Conservation (phyloP, 148 eudicot genomes). For the Oxyria digyna region DNA sequence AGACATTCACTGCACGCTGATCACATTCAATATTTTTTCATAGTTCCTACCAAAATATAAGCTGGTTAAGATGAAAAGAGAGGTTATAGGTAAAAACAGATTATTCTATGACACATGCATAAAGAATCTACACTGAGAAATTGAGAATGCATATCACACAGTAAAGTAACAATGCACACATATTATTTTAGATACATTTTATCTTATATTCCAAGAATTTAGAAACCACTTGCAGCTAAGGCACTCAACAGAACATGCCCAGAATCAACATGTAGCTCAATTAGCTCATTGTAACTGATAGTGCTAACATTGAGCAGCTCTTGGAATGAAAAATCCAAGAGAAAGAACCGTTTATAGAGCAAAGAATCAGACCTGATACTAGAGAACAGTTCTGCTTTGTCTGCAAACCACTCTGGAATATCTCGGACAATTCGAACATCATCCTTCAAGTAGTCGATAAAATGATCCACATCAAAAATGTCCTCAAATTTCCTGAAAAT, state of each 20-base stretch:
- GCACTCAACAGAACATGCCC: background rate
- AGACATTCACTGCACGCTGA: no score
- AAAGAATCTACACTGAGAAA: background rate
- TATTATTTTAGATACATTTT: background rate
- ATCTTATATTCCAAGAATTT: background rate
- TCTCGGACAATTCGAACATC: slow-evolving; percentile 91
- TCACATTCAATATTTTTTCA: no score
- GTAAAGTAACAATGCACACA: background rate
- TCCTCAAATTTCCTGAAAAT: slow-evolving; percentile 86
- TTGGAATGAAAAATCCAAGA: background rate
- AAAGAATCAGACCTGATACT: slow-evolving; percentile 61
- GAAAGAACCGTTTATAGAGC: background rate
- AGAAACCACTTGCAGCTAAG: background rate
- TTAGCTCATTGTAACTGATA: background rate
- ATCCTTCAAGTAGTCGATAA: slow-evolving; percentile 92
- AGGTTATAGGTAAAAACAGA: background rate
- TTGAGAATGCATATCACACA: background rate
- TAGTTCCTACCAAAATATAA: background rate
- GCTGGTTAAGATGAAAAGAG: background rate
- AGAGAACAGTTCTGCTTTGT: slow-evolving; percentile 73
- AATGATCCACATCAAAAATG: slow-evolving; percentile 97
- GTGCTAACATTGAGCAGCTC: background rate
- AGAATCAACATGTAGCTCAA: background rate
- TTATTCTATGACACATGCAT: background rate
- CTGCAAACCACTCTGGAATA: slow-evolving; percentile 95